phyloP scores from a whole-genome alignment of 129 eudicot species.

The Centrapalus pauciflorus region DNA sequence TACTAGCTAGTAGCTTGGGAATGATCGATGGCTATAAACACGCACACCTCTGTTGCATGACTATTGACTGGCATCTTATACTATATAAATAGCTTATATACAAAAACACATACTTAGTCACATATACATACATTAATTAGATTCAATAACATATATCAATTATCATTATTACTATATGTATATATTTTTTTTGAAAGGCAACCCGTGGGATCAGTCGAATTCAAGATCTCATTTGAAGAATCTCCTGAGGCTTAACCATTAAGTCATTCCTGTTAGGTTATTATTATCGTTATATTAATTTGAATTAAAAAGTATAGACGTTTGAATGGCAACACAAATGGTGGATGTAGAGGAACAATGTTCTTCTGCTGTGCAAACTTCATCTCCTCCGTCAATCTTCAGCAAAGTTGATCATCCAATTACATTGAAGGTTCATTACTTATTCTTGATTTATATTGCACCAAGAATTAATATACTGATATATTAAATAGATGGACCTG shows the following conservation, averaged over 20 bases:
- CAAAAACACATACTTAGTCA: not conserved
- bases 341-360: conserved; percentile 34
- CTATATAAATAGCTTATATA: conserved; percentile 7
- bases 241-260: too few relatives aligned
- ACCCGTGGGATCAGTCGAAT: too few relatives aligned
- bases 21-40: conserved; percentile 11
- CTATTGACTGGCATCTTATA: not conserved
- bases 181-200: too few relatives aligned
- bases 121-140: not conserved
- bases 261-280: too few relatives aligned
- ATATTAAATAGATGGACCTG: too few relatives aligned
- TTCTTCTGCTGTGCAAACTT: not conserved
- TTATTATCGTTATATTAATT: not conserved
- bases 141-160: too few relatives aligned
- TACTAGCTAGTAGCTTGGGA: too few relatives aligned
- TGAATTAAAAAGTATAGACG: not conserved
- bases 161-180: too few relatives aligned
- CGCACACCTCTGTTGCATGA: conserved; percentile 24
- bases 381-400: conserved; percentile 29
- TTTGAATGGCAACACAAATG: conserved; percentile 19
- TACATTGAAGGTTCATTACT: conserved; percentile 48
- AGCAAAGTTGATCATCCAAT: conserved; percentile 36
- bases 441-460: not conserved
- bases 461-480: too few relatives aligned
- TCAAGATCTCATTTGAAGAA: too few relatives aligned